Conservation (phyloP, 2,329 filamentous ascomycete genomes). For the Botrytis fabae region DNA sequence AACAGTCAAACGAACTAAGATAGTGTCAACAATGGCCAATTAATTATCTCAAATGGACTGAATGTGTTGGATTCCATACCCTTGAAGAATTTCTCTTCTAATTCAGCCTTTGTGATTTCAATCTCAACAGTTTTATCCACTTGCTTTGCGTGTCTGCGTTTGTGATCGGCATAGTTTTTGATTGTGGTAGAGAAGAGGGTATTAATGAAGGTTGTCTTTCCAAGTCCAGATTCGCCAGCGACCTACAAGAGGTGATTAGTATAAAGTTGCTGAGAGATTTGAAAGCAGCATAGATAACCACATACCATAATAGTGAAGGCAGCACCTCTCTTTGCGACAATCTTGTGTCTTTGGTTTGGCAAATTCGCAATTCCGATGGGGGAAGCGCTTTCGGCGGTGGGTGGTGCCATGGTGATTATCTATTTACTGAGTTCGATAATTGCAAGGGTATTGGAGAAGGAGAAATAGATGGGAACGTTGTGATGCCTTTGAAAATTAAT, state of each 20-base stretch:
- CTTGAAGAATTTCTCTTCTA: conserved; percentile 99
- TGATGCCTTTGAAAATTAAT: conserved; percentile 9
- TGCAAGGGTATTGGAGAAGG: not conserved
- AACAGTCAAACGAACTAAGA: conserved; percentile 88
- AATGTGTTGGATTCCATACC: conserved; percentile 54
- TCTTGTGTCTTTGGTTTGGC: conserved; percentile 74
- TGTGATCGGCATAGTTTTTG: conserved; percentile 99
- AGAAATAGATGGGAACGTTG: conserved; percentile 1
- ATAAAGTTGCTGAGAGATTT: not conserved
- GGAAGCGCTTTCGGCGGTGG: conserved; percentile 60
- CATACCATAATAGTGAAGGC: conserved; percentile 98
- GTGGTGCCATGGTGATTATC: conserved; percentile 52
- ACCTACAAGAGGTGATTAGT: conserved; percentile 57
- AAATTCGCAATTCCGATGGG: conserved; percentile 74
- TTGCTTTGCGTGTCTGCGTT: conserved; percentile 98
- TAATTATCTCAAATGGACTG: not conserved
- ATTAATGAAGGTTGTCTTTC: conserved; percentile 99
- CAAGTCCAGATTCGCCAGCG: conserved; percentile 95
- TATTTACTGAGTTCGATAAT: not conserved
- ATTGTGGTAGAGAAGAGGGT: conserved; percentile 99
- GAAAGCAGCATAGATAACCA: not conserved
- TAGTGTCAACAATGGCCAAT: conserved; percentile 29
- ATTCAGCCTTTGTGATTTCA: conserved; percentile 98
- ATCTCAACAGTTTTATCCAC: conserved; percentile 99
- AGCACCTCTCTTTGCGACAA: conserved; percentile 81